Percentiles rank a stretch among this genome's conserved stretches.
phyloP scores from a whole-genome alignment of 2,329 filamentous ascomycete genomes.

The Claviceps sp. region DNA sequence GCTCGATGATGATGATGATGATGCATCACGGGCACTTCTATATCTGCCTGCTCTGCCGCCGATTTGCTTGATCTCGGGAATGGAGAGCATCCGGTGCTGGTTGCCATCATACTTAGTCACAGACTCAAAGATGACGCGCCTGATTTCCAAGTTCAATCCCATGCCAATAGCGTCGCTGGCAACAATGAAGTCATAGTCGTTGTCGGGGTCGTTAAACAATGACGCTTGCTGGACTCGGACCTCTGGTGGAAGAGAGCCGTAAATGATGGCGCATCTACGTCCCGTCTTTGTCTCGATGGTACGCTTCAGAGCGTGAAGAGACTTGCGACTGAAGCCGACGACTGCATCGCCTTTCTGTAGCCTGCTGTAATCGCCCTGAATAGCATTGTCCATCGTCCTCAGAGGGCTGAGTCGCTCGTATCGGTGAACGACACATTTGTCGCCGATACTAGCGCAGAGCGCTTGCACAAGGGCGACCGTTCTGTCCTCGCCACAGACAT shows the following conservation, averaged over 20 bases:
- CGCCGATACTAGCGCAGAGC: constrained; percentile 66
- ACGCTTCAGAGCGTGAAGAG: constrained; percentile 66
- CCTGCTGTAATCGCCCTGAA: constrained; percentile 48
- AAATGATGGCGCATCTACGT: constrained; percentile 78
- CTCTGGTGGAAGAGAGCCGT: constrained; percentile 82
- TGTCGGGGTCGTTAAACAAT: constrained; percentile 88
- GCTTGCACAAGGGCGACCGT: constrained; percentile 66
- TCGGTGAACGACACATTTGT: constrained; percentile 65
- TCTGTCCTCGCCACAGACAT: constrained; percentile 84
- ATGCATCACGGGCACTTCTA: constrained; percentile 41
- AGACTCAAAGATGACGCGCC: constrained; percentile 77
- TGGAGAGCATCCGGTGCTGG: constrained; percentile 42
- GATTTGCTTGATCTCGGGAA: constrained; percentile 87
- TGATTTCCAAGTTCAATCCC: constrained; percentile 88
- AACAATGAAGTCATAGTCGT: constrained; percentile 88
- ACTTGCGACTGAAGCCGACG: constrained; percentile 72
- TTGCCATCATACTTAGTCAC: constrained; percentile 57
- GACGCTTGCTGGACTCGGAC: constrained; percentile 82
- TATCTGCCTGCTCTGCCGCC: constrained; percentile 84
- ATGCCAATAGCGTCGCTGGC: constrained; percentile 96
- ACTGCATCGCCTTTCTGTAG: constrained; percentile 84
- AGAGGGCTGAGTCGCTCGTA: constrained; percentile 78
- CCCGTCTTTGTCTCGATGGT: constrained; percentile 66
- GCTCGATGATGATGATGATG: constrained; percentile 4
- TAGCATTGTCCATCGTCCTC: constrained; percentile 46